Conservation (phyloP, 805 yeast genomes). For the Jamesozyma jinghongensis region DNA sequence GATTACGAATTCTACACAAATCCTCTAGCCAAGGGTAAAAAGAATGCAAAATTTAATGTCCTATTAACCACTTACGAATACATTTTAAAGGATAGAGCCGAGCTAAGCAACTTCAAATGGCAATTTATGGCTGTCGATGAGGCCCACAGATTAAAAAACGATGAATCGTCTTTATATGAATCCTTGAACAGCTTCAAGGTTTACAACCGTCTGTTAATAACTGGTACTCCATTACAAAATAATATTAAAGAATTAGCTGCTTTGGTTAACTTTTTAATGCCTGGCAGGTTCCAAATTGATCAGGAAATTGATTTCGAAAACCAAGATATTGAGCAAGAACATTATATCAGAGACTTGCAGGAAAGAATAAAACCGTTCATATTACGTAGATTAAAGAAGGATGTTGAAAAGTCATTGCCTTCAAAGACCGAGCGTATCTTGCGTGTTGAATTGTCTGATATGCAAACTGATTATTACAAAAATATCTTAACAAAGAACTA, state of each 20-base stretch:
- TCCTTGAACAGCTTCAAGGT: conserved; percentile 75
- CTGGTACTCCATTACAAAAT: conserved; percentile 97
- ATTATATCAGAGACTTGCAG: conserved; percentile 79
- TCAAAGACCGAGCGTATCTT: conserved; percentile 92
- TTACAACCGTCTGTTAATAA: conserved; percentile 75
- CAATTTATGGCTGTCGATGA: conserved; percentile 97
- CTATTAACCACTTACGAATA: conserved; percentile 92
- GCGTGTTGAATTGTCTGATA: conserved; percentile 88
- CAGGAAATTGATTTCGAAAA: conserved; percentile 93
- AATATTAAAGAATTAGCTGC: conserved; percentile 95
- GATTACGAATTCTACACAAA: conserved; percentile 75
- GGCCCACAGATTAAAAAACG: conserved; percentile 92
- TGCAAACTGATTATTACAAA: conserved; percentile 91
- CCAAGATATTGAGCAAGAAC: conserved; percentile 80
- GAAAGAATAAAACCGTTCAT: conserved; percentile 83
- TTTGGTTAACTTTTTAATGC: conserved; percentile 88
- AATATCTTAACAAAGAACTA: conserved; percentile 90
- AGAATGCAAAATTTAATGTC: conserved; percentile 83
- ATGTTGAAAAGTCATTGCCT: conserved; percentile 94
- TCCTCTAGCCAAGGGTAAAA: conserved; percentile 34
- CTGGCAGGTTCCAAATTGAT: conserved; percentile 82
- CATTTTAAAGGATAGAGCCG: conserved; percentile 77
- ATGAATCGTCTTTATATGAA: conserved; percentile 88
- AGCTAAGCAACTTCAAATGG: conserved; percentile 82
- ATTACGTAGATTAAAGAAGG: conserved; percentile 86